Percentiles rank a stretch among this genome's conserved stretches.
Conservation (phyloP, 371 early-diverging fungal species). For the Mucor piriformis region DNA sequence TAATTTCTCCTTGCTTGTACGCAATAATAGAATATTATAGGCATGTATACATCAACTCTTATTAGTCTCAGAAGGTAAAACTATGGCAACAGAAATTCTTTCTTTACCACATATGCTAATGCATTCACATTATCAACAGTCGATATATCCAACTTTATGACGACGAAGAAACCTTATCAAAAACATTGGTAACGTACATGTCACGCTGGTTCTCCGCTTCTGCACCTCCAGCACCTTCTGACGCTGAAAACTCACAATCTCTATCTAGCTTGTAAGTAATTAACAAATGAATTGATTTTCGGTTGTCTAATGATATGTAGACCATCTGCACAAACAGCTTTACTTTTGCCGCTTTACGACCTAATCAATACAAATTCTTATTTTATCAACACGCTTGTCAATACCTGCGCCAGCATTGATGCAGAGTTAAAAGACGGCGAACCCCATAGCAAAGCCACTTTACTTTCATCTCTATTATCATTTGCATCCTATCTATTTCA, state of each 20-base stretch:
- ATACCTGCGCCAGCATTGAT: conserved; percentile 9
- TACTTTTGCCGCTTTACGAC: conserved; percentile 53
- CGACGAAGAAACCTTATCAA: conserved; percentile 50
- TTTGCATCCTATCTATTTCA: conserved; percentile 55
- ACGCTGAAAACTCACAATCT: conserved; percentile 37
- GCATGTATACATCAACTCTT: conserved; percentile 29
- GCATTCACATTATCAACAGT: conserved; percentile 13
- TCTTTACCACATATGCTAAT: too few species aligned
- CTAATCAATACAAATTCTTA: conserved; percentile 47
- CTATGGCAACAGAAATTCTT: too few species aligned
- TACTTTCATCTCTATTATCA: conserved; percentile 42
- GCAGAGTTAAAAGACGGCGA: conserved; percentile 13
- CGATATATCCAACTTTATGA: conserved; percentile 50
- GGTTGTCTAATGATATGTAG: too few species aligned
- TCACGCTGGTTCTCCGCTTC: conserved; percentile 51
- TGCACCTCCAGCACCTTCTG: conserved; percentile 26
- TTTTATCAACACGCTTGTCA: conserved; percentile 13
- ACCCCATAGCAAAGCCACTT: conserved; percentile 5
- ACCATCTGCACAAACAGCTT: conserved; percentile 47
- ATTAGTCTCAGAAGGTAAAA: conserved; percentile 42
- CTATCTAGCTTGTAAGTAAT: conserved; percentile 40
- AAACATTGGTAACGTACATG: conserved; percentile 50
- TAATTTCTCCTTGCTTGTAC: background rate
- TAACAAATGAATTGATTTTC: too few species aligned
- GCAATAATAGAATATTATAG: conserved; percentile 30